Evolutionary conservation across 345 rosid genomes (phyloP), one percentile per base, ranked within the genome.

Genomic region (Schrenkiella parvula): DNA sequence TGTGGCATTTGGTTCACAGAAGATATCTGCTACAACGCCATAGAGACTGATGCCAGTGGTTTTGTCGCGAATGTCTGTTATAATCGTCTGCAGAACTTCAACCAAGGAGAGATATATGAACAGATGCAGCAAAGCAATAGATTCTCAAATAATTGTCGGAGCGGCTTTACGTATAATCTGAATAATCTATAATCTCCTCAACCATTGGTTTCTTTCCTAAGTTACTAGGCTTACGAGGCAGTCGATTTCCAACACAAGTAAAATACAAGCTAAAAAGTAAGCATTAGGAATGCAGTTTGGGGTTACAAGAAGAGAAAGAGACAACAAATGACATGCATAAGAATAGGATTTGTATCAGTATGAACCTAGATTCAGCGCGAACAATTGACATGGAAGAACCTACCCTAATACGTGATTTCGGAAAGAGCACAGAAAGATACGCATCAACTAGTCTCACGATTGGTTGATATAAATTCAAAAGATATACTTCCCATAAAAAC

Each of bases 21-120:
- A 71, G 9, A 86, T 62, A 34, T 91, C 91, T 53, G 70, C 70
- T 56, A 91, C 89, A 37, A 87, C 71, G 18, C 93, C 96, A 73
- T 88, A 91, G 44, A 95, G 90, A 80, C 93, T 89, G 84, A 95
- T 63, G 42, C 95, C 82, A 39, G 85, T 80, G 88, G 91, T 95
- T 89, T 88, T 95, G 80, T 86, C 88, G 0, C 77, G 81, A 71
- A 90, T 90, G 67, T 89, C 93, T 2, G 57, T 66, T 43, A 91
- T 81, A 44, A 61, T 82, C 43, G 87, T 75, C 98, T 95, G 93
- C 85, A 83, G 78, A 78, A 77, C 80, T 82, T 82, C 50, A 66
- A 66, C 78, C 47, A 71, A 76, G 76, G 79, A 55, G 75, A 71
- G 35, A 50, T 22, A 62, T 57, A 75, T 63, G 56, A 72, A 50